Conservation (phyloP, 2,329 filamentous ascomycete genomes). For the Penicillium fuscoglaucum region DNA sequence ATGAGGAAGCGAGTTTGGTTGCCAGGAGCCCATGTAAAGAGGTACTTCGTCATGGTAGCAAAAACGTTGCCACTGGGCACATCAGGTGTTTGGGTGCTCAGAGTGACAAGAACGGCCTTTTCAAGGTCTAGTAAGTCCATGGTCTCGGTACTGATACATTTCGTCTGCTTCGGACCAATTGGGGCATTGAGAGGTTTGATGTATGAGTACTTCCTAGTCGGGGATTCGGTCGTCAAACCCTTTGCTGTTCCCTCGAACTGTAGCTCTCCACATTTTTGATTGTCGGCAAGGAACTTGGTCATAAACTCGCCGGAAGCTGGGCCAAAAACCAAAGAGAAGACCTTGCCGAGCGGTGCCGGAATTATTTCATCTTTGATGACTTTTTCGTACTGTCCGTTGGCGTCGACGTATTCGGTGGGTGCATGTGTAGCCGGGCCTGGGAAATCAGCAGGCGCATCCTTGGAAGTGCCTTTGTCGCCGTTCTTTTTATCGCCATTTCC, state of each 20-base stretch:
- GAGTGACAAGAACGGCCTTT: constrained; percentile 77
- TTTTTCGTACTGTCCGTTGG: constrained; percentile 77
- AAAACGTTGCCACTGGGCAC: constrained; percentile 94
- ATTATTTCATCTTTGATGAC: constrained; percentile 82
- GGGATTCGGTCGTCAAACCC: constrained; percentile 72
- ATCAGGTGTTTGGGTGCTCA: constrained; percentile 86
- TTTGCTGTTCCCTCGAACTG: constrained; percentile 80
- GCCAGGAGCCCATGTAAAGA: constrained; percentile 85
- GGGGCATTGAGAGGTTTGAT: constrained; percentile 84
- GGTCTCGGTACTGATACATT: constrained; percentile 83
- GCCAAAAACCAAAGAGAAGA: constrained; percentile 87
- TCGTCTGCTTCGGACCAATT: constrained; percentile 91
- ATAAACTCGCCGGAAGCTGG: constrained; percentile 77
- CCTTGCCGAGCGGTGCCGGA: constrained; percentile 82
- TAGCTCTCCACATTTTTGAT: constrained; percentile 88
- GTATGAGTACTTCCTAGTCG: constrained; percentile 74
- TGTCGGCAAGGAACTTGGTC: constrained; percentile 77
- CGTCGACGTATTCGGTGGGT: constrained; percentile 82
- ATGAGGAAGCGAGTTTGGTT: constrained; percentile 83
- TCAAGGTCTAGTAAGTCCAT: constrained; percentile 86
- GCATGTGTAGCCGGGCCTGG: constrained; percentile 80
- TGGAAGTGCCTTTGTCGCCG: constrained; percentile 49
- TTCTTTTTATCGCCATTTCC: constrained; percentile 44
- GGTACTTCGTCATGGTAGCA: constrained; percentile 88
- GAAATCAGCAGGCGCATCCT: constrained; percentile 59